Conservation (phyloP, 2,329 filamentous ascomycete species). For the Aquanectria penicillioides region DNA sequence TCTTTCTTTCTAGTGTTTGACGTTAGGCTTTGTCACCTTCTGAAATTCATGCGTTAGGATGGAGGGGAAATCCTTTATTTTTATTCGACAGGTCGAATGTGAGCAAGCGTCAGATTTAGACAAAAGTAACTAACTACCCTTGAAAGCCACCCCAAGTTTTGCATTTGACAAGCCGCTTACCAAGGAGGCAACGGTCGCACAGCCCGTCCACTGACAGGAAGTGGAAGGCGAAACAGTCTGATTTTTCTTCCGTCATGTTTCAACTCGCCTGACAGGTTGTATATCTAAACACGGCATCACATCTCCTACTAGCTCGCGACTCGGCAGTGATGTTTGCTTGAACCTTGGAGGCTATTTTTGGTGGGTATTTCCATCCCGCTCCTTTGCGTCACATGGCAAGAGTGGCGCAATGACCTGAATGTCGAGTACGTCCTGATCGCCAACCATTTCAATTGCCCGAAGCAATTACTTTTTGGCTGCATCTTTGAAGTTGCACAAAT, state of each 20-base stretch:
- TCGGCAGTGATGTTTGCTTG: slow-evolving; percentile 2
- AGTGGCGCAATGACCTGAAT: neutral
- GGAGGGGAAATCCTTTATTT: neutral
- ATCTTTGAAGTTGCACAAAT: neutral
- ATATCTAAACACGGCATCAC: too few species aligned
- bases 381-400: neutral
- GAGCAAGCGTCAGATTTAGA: neutral
- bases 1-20: slow-evolving; percentile 20
- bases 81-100: slow-evolving; percentile 3
- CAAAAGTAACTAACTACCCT: neutral
- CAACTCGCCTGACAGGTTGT: too few species aligned
- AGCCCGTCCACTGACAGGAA: neutral
- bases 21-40: neutral
- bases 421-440: neutral
- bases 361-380: too few species aligned
- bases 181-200: neutral
- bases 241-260: neutral
- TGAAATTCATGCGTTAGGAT: slow-evolving; percentile 11
- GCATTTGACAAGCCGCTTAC: neutral
- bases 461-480: neutral
- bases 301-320: too few species aligned
- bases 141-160: neutral
- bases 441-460: neutral
- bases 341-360: too few species aligned
- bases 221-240: neutral